Conservation (phyloP, 2,329 filamentous ascomycete genomes). For the Fusarium equiseti region DNA sequence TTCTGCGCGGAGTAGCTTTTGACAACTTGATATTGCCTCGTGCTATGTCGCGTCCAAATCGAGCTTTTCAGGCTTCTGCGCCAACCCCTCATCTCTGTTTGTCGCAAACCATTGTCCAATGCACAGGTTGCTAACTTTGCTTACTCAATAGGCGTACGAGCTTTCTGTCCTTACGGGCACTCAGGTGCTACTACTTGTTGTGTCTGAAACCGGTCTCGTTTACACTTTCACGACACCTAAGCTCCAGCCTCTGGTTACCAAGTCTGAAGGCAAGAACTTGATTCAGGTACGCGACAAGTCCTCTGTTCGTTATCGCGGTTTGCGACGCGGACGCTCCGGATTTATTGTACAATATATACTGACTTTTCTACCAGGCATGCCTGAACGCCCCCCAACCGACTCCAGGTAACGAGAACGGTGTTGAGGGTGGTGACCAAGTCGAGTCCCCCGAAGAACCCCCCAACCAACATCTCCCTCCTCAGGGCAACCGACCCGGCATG, state of each 20-base stretch:
- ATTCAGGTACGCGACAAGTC: conserved; percentile 80
- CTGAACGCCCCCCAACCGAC: conserved; percentile 94
- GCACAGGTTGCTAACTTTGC: conserved; percentile 37
- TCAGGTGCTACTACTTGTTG: conserved; percentile 94
- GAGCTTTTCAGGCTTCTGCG: conserved; percentile 8
- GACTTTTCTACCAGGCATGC: conserved; percentile 76
- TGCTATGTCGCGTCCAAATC: conserved; percentile 24
- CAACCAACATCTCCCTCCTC: conserved; percentile 79
- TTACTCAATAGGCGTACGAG: conserved; percentile 82
- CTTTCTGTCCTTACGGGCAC: conserved; percentile 97
- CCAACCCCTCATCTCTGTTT: not conserved
- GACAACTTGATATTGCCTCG: not conserved
- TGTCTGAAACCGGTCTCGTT: conserved; percentile 96
- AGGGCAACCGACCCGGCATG: conserved; percentile 71
- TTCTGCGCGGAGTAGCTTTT: not conserved
- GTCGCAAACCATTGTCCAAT: not conserved
- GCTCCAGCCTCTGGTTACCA: conserved; percentile 96
- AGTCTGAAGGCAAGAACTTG: conserved; percentile 98
- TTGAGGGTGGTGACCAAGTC: conserved; percentile 79
- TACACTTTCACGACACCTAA: conserved; percentile 99
- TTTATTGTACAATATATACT: conserved; percentile 5
- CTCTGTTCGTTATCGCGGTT: not conserved
- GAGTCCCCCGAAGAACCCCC: conserved; percentile 92
- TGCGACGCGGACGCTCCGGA: not conserved
- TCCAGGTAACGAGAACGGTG: conserved; percentile 82